Conservation (phyloP, 306 rosid genomes). For the Lathyrus sativus region DNA sequence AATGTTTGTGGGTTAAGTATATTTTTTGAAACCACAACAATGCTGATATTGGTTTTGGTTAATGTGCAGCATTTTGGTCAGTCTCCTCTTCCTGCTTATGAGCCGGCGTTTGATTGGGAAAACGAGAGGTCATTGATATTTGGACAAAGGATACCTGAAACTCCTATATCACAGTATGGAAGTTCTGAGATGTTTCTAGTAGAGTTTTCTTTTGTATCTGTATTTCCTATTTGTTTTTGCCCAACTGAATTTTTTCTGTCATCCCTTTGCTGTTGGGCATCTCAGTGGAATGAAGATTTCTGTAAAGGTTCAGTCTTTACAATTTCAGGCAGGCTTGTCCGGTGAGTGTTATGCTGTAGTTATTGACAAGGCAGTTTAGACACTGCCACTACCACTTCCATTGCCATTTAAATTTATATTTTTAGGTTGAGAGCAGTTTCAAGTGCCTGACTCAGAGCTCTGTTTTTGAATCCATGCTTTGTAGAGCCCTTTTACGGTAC, state of each 20-base stretch:
- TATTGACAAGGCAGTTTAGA: conserved; percentile 33
- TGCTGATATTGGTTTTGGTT: conserved; percentile 9
- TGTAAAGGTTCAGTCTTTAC: conserved; percentile 81
- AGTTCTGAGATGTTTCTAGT: conserved; percentile 33
- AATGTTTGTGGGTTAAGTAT: conserved; percentile 1
- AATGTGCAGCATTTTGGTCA: conserved; percentile 77
- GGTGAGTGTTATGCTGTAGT: conserved; percentile 61
- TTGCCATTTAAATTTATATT: conserved; percentile 19
- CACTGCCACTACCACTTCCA: background rate
- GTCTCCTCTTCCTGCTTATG: conserved; percentile 94
- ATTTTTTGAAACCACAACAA: background rate
- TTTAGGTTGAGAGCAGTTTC: conserved; percentile 39
- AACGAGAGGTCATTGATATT: conserved; percentile 92
- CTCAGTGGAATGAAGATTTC: conserved; percentile 95
- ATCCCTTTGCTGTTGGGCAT: conserved; percentile 39
- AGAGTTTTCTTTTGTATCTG: conserved; percentile 11
- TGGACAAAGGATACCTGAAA: conserved; percentile 93
- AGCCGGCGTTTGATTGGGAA: conserved; percentile 99
- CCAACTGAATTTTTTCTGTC: conserved; percentile 34
- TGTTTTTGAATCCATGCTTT: conserved; percentile 41
- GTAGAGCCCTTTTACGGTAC: conserved; percentile 97
- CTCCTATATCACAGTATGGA: conserved; percentile 84
- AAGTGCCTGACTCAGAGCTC: conserved; percentile 47
- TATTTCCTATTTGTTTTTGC: conserved; percentile 30
- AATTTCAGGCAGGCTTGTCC: conserved; percentile 79